A percentile compares a stretch with the other conserved stretches of the same genome.
Conservation (phyloP, 202 grass and related monocot genomes). For the Setaria viridis region DNA sequence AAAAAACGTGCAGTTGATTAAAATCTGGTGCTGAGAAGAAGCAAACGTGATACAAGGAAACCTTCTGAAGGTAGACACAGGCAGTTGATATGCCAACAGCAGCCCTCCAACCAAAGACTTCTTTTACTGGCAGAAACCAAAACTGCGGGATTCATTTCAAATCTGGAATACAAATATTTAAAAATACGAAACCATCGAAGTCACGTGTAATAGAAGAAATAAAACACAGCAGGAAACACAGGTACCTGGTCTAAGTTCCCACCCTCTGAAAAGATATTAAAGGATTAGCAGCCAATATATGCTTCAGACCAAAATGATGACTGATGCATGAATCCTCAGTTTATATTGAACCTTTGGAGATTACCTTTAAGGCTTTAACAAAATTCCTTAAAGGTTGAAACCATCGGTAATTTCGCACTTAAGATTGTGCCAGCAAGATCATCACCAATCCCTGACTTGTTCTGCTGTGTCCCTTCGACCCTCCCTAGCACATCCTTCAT, state of each 20-base stretch:
- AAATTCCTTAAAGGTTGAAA: background rate
- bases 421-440: slow-evolving; percentile 2
- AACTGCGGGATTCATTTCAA: background rate
- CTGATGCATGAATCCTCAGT: background rate
- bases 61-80: too few relatives aligned
- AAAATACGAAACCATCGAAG: slow-evolving; percentile 11
- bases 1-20: too few relatives aligned
- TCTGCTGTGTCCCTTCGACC: background rate
- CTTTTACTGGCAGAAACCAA: background rate
- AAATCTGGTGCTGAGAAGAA: too few relatives aligned
- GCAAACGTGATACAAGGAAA: too few relatives aligned
- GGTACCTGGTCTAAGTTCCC: background rate
- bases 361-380: background rate
- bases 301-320: background rate
- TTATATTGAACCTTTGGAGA: slow-evolving; percentile 7
- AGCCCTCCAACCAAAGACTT: background rate
- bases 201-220: background rate
- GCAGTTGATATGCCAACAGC: too few relatives aligned
- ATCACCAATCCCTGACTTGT: slow-evolving; percentile 9
- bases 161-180: background rate
- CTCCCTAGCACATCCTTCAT: background rate
- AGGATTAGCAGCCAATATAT: background rate
- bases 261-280: background rate
- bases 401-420: background rate
- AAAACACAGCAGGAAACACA: background rate